Evolutionary conservation across 2,329 filamentous ascomycete species (phyloP).

Genomic region (Fusarium clavum): DNA sequence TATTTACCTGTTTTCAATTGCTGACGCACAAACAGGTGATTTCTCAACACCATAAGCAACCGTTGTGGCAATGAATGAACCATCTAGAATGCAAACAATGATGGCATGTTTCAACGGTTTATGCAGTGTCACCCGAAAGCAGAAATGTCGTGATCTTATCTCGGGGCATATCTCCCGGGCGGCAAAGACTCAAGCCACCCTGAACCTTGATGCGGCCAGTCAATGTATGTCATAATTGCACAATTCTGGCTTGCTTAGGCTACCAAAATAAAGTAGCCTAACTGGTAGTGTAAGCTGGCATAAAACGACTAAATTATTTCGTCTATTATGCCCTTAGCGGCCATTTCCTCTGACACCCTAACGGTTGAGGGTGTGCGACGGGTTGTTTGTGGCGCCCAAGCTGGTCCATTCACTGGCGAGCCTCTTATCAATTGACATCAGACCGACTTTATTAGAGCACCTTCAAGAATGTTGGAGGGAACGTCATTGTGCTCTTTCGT

Average conservation of each 20-base stretch:
- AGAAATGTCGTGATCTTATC: conserved; percentile 33
- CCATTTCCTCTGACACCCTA: too few species aligned
- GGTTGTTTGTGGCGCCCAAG: conserved; percentile 20
- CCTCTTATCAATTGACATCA: conserved; percentile 39
- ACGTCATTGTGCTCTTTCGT: conserved; percentile 9
- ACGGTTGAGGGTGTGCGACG: conserved; percentile 11
- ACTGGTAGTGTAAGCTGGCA: too few species aligned
- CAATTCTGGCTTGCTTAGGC: not conserved
- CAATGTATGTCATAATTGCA: conserved; percentile 25
- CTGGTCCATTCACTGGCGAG: conserved; percentile 11
- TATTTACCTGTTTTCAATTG: not conserved
- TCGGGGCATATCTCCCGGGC: conserved; percentile 26
- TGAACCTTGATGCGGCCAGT: conserved; percentile 13
- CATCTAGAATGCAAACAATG: not conserved
- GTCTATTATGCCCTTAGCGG: too few species aligned
- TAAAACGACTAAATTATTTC: too few species aligned
- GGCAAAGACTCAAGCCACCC: not conserved
- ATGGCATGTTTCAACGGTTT: not conserved
- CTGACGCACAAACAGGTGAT: not conserved
- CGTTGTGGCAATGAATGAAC: not conserved
- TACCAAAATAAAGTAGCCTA: too few species aligned
- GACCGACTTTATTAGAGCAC: conserved; percentile 18
- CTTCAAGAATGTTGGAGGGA: not conserved
- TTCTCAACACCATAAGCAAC: not conserved
- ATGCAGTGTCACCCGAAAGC: conserved; percentile 17